Percentiles rank a stretch among this genome's conserved stretches.
These are phyloP conservation scores for Exobasidium cylindrosporum DNA, from an alignment of 1,284 basidiomycete genomes.

Conservation along the genomic window DNA sequence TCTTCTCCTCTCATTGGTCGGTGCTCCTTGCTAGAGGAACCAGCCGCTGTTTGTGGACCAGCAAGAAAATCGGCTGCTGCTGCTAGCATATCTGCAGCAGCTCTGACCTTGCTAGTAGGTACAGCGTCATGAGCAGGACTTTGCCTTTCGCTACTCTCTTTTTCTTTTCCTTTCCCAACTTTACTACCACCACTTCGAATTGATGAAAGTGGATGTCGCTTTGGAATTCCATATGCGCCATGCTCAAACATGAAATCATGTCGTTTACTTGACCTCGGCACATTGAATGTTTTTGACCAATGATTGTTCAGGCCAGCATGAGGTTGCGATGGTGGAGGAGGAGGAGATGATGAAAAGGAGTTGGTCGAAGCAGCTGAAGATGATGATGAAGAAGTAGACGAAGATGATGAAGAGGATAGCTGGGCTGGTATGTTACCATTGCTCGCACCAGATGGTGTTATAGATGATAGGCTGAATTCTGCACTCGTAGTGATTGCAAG, in stretches of 20 bases:
- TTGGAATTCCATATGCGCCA: slow-evolving; percentile 59
- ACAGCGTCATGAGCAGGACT: slow-evolving; percentile 19
- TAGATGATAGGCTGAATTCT: background rate
- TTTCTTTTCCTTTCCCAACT: slow-evolving; percentile 4
- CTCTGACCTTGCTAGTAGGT: slow-evolving; percentile 28
- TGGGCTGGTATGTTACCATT: background rate
- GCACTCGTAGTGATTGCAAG: slow-evolving; percentile 6
- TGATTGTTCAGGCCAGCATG: background rate
- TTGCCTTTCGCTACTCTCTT: slow-evolving; percentile 22
- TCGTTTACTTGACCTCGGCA: slow-evolving; percentile 5
- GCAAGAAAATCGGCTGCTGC: slow-evolving; percentile 45
- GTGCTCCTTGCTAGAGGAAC: background rate
- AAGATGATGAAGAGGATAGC: background rate
- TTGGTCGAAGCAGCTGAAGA: background rate
- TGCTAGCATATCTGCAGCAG: slow-evolving; percentile 44
- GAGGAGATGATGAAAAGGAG: background rate
- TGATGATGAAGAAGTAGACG: background rate
- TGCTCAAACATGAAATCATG: slow-evolving; percentile 37
- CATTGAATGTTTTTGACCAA: slow-evolving; percentile 5
- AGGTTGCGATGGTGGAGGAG: background rate
- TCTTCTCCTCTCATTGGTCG: slow-evolving; percentile 5
- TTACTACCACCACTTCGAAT: slow-evolving; percentile 19
- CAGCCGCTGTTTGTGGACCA: slow-evolving; percentile 13
- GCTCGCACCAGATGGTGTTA: background rate
- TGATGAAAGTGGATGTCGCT: slow-evolving; percentile 44